Evolutionary conservation across 164 flowering plant genomes (phyloP), one percentile per base, ranked within the genome.

Genomic region (Berberis thunbergii): DNA sequence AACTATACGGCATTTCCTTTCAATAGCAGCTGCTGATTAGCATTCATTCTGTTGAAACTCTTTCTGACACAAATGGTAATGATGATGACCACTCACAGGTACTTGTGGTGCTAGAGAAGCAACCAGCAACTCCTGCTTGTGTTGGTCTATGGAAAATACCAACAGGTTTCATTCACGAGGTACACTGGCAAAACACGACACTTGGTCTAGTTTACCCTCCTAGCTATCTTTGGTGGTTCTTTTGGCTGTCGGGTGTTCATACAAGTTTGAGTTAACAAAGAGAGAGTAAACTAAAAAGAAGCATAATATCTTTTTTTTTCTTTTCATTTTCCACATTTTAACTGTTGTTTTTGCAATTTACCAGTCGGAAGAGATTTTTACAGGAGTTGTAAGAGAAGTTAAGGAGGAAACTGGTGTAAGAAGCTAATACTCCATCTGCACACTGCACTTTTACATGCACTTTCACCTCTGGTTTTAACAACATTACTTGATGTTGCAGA

Each of bases 371-470:
- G 98, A 92, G 79, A 86, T 92, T 60, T 88, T 62, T 64, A 63
- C 79, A 0, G 98, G 98, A 67, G 98, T 80, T 53, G 82, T 89
- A 40, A 77, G 96, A 78, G 98, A 92, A 83, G 88, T 92, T 49
- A 80, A 85, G 72, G 98, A 92, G 66, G 98, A 92, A 83, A 92
- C 96, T 11, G 97, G 97, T 62, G 98, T 89, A 85, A 78, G 92
- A 60, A 65, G 50, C 62, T n/a, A 61, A 42, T 42, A 56, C 54
- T 48, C 49, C 56, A 38, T 13, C 58, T 41, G 9, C 26, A 4
- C 12, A n/a, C 10, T 43, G 57, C 43, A 41, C 11, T 11, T 6
- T 13, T 41, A 40, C 46, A 49, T 49, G 60, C 63, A 54, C 50
- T 56, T 52, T 66, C 49, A 42, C 57, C 39, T 49, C 49, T 56